Conservation (phyloP, 306 rosid genomes). For the Prunus armeniaca region DNA sequence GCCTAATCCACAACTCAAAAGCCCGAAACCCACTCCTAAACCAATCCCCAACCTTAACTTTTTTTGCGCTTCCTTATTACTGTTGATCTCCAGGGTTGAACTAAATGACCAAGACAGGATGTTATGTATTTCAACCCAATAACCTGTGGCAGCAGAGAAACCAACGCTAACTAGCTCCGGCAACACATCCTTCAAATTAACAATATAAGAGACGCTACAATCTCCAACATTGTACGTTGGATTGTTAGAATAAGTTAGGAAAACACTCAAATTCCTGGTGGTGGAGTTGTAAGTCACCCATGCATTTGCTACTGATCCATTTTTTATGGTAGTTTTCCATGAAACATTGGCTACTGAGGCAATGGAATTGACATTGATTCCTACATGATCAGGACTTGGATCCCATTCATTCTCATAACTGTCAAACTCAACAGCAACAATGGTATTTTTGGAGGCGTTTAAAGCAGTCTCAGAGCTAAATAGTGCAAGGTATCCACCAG, state of each 20-base stretch:
- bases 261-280: slow-evolving; percentile 53
- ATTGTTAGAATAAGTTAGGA: slow-evolving; percentile 45
- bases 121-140: slow-evolving; percentile 49
- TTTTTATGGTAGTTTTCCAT: slow-evolving; percentile 53
- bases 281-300: slow-evolving; percentile 63
- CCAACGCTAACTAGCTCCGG: slow-evolving; percentile 64
- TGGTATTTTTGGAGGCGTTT: slow-evolving; percentile 32
- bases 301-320: slow-evolving; percentile 48
- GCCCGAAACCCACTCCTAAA: slow-evolving; percentile 12
- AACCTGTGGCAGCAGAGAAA: slow-evolving; percentile 74
- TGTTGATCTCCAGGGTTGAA: slow-evolving; percentile 43
- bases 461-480: slow-evolving; percentile 30
- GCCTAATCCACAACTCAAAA: slow-evolving; percentile 35
- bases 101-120: slow-evolving; percentile 66
- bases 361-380: slow-evolving; percentile 67
- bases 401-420: slow-evolving; percentile 48
- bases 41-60: slow-evolving; percentile 15
- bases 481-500: slow-evolving; percentile 63
- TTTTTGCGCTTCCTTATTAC: neutral
- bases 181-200: slow-evolving; percentile 57
- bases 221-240: slow-evolving; percentile 30
- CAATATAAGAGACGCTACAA: slow-evolving; percentile 36
- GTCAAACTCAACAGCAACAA: slow-evolving; percentile 79
- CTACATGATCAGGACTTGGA: slow-evolving; percentile 53
- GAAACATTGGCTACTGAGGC: slow-evolving; percentile 30